Base-by-base conservation (phyloP, 768 basidiomycete species). In the Lepiota venenata region DNA sequence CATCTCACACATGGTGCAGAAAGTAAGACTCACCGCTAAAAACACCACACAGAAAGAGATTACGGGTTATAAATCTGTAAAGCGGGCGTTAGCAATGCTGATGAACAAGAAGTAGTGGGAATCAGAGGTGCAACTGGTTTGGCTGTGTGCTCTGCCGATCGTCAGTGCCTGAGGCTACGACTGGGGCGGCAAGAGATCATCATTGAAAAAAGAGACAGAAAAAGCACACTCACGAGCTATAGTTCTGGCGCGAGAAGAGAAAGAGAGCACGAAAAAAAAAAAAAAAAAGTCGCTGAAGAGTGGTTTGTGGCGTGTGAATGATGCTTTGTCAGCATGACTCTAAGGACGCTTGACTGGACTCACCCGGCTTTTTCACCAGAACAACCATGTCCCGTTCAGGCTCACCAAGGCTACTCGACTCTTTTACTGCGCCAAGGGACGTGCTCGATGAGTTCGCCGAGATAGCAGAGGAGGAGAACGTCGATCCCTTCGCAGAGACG, bases 381-480 rank as follows among this genome's bases (percentile, higher is more conserved):
- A 50, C 38, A 12, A 55, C 56, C 51, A 82, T 79, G 77, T 81
- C 82, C 69, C 67, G 80, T 64, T 76, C 83, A 58, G 72, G 72
- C 58, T 82, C 83, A 59, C 83, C 82, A 56, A 82, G 90, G 68
- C 81, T 93, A 55, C 80, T 94, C 58, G 91, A 94, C 79, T 91
- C 91, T 49, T 96, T 86, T 70, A 93, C 94, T 57, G 96, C 81
- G 41, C 93, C 94, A 11, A 95, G 91, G 74, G 94, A 98, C 56
- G 78, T 98, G 49, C 80, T 98, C 38, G 82, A 93, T 68, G 97
- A 98, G 72, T 97, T 98, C 60, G 88, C 87, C 25, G 87, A 93
- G 53, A 82, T 95, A 67, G 93, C 92, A 14, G 95, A 98, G 63
- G 93, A 94, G 65, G 96, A 98, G 64, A 81, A 95, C 70, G 70